Base-by-base conservation (phyloP, 805 yeast species). In the Scheffersomyces coipomensis region DNA sequence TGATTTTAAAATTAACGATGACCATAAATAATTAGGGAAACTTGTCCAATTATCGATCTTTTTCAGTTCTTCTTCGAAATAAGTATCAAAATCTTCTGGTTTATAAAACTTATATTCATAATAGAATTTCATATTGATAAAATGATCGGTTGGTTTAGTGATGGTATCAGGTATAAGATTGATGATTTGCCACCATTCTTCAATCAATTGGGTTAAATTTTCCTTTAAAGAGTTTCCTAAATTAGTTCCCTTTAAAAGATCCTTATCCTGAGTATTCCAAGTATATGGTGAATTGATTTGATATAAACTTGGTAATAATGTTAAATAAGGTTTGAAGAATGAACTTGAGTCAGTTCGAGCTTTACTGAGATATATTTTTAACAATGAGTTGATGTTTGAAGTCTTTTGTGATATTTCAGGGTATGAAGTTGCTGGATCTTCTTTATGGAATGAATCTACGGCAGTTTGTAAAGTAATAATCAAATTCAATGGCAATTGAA, bases 1-100 rank as follows among this genome's bases (percentile, higher is more conserved):
- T 1, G 96, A 82, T 9, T 81, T 73, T 46, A 86, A 73, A 11
- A 87, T 83, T 33, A 77, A 68, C 30, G 75, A 64, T 0, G 95
- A 79, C 96, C 97, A 90, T 4, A 84, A 53, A 55, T 82, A 89
- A 5, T 79, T 81, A 0, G 79, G 67, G 49, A 85, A 84, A 40
- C 79, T 68, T 1, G 80, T 72, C 90, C 90, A 84, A 33, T 74
- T 64, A 1, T 61, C 62, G 29, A 49, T 39, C 2, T 53, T 37
- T 1, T 45, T 29, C 1, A 53, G 40, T 3, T 55, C 55, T 7
- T 35, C 39, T 7, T 52, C 36, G 16, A 62, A 48, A 43, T 59
- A 66, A n/a, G 49, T 45, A 44, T 58, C 49, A 21, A 64, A 45
- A 37, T 68, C 73, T 7, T 60, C 55, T 23, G 65, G 71, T 2